phyloP scores from a whole-genome alignment of 2,329 filamentous ascomycete species.

The Botrytis porri region DNA sequence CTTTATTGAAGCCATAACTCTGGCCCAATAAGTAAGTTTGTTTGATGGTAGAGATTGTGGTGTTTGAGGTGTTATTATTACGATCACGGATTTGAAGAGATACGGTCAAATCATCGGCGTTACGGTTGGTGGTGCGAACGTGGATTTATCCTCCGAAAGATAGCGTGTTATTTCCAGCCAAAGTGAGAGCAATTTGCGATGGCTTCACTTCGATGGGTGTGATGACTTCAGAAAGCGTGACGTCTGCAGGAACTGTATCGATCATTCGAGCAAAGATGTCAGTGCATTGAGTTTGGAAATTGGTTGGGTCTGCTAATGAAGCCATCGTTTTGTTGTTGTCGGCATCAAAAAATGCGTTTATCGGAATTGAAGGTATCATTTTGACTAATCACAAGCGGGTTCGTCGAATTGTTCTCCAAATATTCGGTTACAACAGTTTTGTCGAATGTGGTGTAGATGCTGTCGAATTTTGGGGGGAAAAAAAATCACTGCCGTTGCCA shows the following conservation, averaged over 20 bases:
- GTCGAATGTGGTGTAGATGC: background rate
- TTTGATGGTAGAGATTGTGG: background rate
- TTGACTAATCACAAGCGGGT: constrained; percentile 39
- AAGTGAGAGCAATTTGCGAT: background rate
- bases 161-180: background rate
- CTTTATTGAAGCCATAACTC: background rate
- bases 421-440: background rate
- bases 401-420: background rate
- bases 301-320: constrained; percentile 43
- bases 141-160: background rate
- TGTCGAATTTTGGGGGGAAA: background rate
- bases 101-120: background rate
- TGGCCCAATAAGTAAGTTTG: background rate
- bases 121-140: background rate
- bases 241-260: constrained; percentile 52
- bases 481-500: background rate
- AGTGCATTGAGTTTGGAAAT: constrained; percentile 49
- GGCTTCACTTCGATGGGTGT: constrained; percentile 43
- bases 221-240: constrained; percentile 51
- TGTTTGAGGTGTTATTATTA: background rate
- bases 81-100: background rate
- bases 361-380: constrained; percentile 52
- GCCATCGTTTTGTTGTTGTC: constrained; percentile 55
- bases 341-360: constrained; percentile 54
- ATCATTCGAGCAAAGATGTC: constrained; percentile 57